Evolutionary conservation across 1,139 yeast species (phyloP).

Genomic region (Geotrichum citri-aurantii): DNA sequence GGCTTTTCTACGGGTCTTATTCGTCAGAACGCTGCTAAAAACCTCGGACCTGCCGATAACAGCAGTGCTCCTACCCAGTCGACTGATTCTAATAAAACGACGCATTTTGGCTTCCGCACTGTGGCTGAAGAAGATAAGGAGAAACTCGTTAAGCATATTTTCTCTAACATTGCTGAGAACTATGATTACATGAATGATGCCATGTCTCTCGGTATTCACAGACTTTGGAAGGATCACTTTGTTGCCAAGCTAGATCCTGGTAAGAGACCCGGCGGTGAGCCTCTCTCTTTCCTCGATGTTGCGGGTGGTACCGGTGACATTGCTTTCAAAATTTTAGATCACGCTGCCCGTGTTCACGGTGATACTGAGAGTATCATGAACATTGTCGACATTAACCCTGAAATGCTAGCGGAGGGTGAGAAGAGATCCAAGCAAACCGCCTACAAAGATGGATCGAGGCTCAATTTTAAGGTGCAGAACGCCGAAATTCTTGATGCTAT

Average conservation of each 20-base stretch:
- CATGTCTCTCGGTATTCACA: conserved; percentile 92
- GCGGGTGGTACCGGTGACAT: conserved; percentile 99
- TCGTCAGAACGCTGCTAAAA: conserved; percentile 5
- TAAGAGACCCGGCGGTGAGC: conserved; percentile 80
- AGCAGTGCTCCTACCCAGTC: background rate
- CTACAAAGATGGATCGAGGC: conserved; percentile 50
- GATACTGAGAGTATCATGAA: conserved; percentile 80
- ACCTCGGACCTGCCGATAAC: conserved; percentile 8
- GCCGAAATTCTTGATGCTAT: conserved; percentile 86
- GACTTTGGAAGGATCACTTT: conserved; percentile 91
- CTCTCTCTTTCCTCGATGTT: conserved; percentile 84
- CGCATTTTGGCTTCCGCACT: conserved; percentile 91
- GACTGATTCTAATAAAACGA: conserved; percentile 39
- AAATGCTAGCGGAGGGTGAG: conserved; percentile 91
- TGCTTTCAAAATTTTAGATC: conserved; percentile 90
- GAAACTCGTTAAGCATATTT: conserved; percentile 75
- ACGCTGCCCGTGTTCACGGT: conserved; percentile 72
- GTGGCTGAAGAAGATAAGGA: conserved; percentile 81
- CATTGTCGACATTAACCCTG: conserved; percentile 90
- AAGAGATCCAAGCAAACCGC: conserved; percentile 51
- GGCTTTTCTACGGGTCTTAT: background rate
- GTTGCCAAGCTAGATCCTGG: conserved; percentile 90
- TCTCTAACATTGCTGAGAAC: conserved; percentile 88
- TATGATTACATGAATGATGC: conserved; percentile 97
- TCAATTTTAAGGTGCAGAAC: conserved; percentile 79